Evolutionary conservation across 2,329 filamentous ascomycete genomes (phyloP), one percentile per base, ranked within the genome.

Genomic region (Pseudocercospora musae): DNA sequence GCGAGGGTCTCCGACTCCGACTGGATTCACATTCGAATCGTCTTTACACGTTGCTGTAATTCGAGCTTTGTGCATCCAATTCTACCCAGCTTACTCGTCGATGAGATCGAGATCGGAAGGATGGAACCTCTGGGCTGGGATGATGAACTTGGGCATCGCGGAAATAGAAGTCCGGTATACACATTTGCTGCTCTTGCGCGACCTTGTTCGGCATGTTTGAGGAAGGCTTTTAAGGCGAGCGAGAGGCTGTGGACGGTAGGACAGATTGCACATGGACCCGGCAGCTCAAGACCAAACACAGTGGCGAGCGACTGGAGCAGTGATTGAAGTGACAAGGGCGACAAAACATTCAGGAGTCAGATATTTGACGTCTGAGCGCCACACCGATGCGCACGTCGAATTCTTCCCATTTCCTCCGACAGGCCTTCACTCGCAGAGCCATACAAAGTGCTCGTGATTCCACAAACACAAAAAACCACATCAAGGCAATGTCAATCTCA

Each of bases 401-500:
- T 7, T 8, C 15, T 2, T n/a, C 31, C 31, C 37, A 40, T 4
- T 13, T 40, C 15, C 37, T n/a, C 10, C n/a, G 15, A 6, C 13
- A 8, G 15, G n/a, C 23, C 23, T 25, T 25, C 6, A 25, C 3
- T 25, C 23, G 23, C 23, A 25, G 23, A 25, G 23, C 23, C 6
- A 25, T 13, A 15, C 31, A 33, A n/a, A 33, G 10, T 33, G 13
- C 13, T 1, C 11, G 31, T 33, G 31, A 13, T 33, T 1, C 31
- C 31, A 33, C 3, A 11, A 11, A 33, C 10, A 33, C 8, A 2
- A 15, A 2, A 2, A 3, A 33, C 2, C 15, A 23, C 53, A 18
- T 58, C 44, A 67, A 15, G 58, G 55, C 29, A 66, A 18, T 46
- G 29, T 62, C 46, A 73, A 44, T 57, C 68, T 74, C 31, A 77